Evolutionary conservation across 805 yeast genomes (phyloP), one percentile per base, ranked within the genome.

Genomic region (Ogataea salicorniae): DNA sequence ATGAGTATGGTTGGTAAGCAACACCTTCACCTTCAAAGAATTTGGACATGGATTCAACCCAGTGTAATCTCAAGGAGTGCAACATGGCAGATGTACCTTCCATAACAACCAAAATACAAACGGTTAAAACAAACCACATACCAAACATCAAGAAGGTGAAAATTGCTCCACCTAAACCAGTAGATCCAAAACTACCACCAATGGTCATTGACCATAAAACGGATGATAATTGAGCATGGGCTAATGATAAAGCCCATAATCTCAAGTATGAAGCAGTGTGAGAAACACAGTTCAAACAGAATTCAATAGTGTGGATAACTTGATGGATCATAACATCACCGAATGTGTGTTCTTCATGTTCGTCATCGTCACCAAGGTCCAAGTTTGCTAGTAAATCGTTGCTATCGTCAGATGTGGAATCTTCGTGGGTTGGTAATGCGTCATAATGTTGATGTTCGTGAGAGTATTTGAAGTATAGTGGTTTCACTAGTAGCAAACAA

Each of bases 1-100:
- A 90, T 4, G 84, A 77, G 63, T 89, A 94, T n/a, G 99, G 98
- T 55, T 79, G 83, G 64, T 87, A 94, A 6, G 91, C 81, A 56
- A 81, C 75, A 51, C 99, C 99, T 67, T 92, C 98, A 66, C 99
- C 99, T 63, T 87, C 94, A 61, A 91, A 94, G 71, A 85, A 95
- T 73, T 94, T 94, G 52, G 97, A 89, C 99, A 94, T 94, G 26
- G 97, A 84, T 72, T 94, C 99, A 53, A 94, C 99, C 99, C 99
- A 94, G 67, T 94, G 99, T 63, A 94, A 78, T 75, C 99, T 87
- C 63, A 94, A 77, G n/a, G 97, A 86, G 70, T 94, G 99, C 63
- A 94, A 78, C 99, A 94, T 94, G 34, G 99, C 99, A 23, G 97
- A 89, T 0, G 99, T 94, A 49, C 99, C 99, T 70, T 94, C 99